Base-by-base conservation (phyloP, 306 rosid species). In the Hylodesmum podocarpum region DNA sequence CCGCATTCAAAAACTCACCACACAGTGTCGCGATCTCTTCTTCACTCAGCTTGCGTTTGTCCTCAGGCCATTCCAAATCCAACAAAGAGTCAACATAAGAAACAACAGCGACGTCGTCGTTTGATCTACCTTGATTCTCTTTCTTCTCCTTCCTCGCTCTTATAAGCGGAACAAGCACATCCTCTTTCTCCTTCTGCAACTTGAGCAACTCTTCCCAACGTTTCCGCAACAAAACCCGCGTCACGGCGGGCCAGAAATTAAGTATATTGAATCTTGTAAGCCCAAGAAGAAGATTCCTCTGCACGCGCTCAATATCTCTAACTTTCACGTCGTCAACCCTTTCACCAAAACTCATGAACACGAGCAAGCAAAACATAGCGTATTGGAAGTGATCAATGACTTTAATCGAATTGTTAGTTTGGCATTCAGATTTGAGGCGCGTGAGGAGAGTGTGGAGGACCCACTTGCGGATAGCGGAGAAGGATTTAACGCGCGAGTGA, bases 321-420 rank as follows among this genome's bases (percentile, higher is more conserved):
- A 86, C 9, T 66, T 68, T 67, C 39, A 25, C 37, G 2, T 83
- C 82, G 7, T 15, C 13, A 2, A 83, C 16, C 4, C 73, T 70
- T 4, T 77, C 73, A 1, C 87, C 89, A 33, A 86, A 83, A 19
- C 82, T 83, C 89, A 83, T 86, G 66, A 66, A 82, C 2, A 78
- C 78, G 7, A 86, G 69, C 24, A 83, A 39, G 22, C 82, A 80
- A 43, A 86, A 81, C 86, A 83, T 81, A 19, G 86, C 77, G 18
- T 78, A 59, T 0, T 58, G 81, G 4, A 86, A 49, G 70, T 86
- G 82, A 2, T 70, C 21, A 1, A 77, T 16, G 8, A 73, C 65
- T 3, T 4, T 5, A 1, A 82, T 12, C 10, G 81, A 57, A 6
- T 64, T 0, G 4, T 1, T 29, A 0, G 79, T 18, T 5, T 68